Percentiles rank a stretch among this genome's conserved stretches.
Evolutionary conservation across 108 stramenopile species (phyloP).

Genomic region (Cyclotella kingstonii): DNA sequence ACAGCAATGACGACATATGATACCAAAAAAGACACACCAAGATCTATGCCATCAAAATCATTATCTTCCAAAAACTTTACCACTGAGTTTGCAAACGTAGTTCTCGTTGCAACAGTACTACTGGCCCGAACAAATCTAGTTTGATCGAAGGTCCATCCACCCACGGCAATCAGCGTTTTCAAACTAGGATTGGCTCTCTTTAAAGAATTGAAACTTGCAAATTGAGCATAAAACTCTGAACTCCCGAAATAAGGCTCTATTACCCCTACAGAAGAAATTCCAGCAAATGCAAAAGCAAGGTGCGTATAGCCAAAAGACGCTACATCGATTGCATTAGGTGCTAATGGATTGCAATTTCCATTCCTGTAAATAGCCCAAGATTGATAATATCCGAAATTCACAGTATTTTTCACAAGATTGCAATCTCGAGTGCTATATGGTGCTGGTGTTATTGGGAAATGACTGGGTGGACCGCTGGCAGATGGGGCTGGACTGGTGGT

Average conservation of each 20-base stretch:
- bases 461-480: neutral
- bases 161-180: conserved; percentile 40
- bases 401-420: conserved; percentile 7
- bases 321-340: conserved; percentile 23
- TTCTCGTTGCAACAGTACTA: conserved; percentile 16
- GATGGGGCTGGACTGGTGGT: neutral
- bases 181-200: conserved; percentile 19
- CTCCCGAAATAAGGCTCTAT: conserved; percentile 30
- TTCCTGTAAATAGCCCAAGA: conserved; percentile 38
- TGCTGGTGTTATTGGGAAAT: conserved; percentile 2
- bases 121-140: conserved; percentile 16
- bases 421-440: conserved; percentile 1
- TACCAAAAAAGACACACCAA: conserved; percentile 4
- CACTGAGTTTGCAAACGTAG: conserved; percentile 28
- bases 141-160: conserved; percentile 40
- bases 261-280: neutral
- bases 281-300: conserved; percentile 33
- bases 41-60: conserved; percentile 39
- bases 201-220: conserved; percentile 19
- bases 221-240: conserved; percentile 4
- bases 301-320: conserved; percentile 33
- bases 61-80: conserved; percentile 13
- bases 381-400: conserved; percentile 42
- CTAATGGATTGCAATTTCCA: conserved; percentile 19
- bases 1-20: neutral